Base-by-base conservation (phyloP, 768 basidiomycete genomes). In the Tricholoma furcatifolium region DNA sequence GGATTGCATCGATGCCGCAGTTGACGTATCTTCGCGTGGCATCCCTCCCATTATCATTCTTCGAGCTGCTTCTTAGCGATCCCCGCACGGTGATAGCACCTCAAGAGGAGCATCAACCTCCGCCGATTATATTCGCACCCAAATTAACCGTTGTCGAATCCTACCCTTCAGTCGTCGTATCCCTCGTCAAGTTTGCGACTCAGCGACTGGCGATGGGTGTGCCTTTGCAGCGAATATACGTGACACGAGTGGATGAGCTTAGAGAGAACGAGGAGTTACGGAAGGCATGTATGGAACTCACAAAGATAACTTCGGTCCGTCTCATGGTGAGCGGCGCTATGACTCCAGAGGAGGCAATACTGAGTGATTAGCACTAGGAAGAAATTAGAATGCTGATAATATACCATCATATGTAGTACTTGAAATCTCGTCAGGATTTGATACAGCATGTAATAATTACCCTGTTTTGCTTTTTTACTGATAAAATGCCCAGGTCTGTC, bases 1-100 rank as follows among this genome's bases (percentile, higher is more conserved):
- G 81, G 76, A 64, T 88, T 27, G 66, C 77, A 43, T 78, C 84
- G 18, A 81, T 87, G 76, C 84, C 84, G 8, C 63, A 71, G 23
- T 60, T 88, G 18, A 67, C 60, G 38, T 82, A 77, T 60, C 66
- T 81, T 27, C 76, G 81, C 18, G 59, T 84, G 20, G 72, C 77
- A n/a, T 70, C 71, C 41, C 63, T 82, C 35, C 69, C 70, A 42
- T 51, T 62, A 30, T 59, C 67, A 18, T 62, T 85, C 41, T 71
- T 85, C 46, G 67, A 77, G 2, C 57, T 74, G n/a, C 81, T 87
- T 60, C 67, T 77, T 45, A 66, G 69, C 46, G 70, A 80, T 53
- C 71, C 74, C 4, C 57, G 59, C 35, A 58, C 47, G 21, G 51
- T 59, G 47, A 32, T 46, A 43, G 40, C 47, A 21, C 23, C 42